Conservation (phyloP, 2,329 filamentous ascomycete genomes). For the Fusarium sp. region DNA sequence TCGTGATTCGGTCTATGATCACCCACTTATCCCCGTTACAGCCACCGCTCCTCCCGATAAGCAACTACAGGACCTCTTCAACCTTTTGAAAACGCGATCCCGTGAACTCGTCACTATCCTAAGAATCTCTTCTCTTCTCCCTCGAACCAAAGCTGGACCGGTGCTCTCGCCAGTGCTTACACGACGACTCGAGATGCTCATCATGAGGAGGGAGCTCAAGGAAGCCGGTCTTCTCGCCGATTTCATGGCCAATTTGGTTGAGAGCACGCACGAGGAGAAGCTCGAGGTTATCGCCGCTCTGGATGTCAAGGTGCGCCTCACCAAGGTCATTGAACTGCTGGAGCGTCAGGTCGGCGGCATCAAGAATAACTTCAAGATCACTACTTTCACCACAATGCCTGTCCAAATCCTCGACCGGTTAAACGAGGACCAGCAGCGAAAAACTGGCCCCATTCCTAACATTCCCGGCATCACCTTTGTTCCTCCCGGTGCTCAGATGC, state of each 20-base stretch:
- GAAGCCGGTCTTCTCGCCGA: constrained; percentile 91
- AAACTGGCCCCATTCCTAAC: constrained; percentile 47
- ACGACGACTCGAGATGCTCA: constrained; percentile 87
- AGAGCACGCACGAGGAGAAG: constrained; percentile 91
- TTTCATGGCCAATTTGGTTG: constrained; percentile 95
- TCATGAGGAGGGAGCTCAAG: constrained; percentile 81
- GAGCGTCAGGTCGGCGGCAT: constrained; percentile 85
- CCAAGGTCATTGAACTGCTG: constrained; percentile 85
- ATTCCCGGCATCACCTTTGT: constrained; percentile 56
- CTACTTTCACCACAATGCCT: constrained; percentile 77
- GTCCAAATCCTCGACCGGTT: constrained; percentile 71
- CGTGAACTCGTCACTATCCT: constrained; percentile 88
- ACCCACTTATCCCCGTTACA: constrained; percentile 31
- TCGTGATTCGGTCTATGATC: neutral
- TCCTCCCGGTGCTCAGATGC: constrained; percentile 50
- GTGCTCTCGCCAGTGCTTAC: constrained; percentile 86
- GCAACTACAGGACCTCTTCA: constrained; percentile 78
- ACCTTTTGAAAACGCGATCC: constrained; percentile 84
- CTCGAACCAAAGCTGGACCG: constrained; percentile 72
- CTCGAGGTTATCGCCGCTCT: constrained; percentile 86
- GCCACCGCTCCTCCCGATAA: constrained; percentile 59
- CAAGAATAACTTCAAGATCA: constrained; percentile 89
- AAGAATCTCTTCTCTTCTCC: constrained; percentile 85
- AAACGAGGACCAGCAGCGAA: constrained; percentile 54
- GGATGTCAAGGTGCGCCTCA: constrained; percentile 81